Evolutionary conservation across 345 rosid genomes (phyloP).

Genomic region (Dimocarpus longan): DNA sequence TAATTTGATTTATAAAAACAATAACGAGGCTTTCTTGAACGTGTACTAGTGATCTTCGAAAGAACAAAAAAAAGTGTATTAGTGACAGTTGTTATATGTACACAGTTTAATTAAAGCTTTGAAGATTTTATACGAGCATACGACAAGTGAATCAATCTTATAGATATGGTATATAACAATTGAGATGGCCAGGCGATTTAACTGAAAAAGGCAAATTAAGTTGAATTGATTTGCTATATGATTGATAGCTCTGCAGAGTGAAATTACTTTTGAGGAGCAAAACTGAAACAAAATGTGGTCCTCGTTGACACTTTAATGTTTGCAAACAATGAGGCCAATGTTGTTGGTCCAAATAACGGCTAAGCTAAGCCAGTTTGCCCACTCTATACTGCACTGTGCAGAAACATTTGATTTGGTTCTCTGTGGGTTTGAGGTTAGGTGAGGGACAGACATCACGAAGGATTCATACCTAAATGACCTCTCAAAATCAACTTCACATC

Average conservation of each 20-base stretch:
- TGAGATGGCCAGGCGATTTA: no score
- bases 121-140: no score
- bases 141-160: no score
- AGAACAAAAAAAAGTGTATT: no score
- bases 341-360: conserved; percentile 19
- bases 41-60: no score
- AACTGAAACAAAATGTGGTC: not conserved
- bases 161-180: no score
- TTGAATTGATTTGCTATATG: no score
- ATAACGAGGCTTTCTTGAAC: not conserved
- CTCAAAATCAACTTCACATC: conserved; percentile 16
- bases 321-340: not conserved
- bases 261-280: not conserved
- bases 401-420: not conserved
- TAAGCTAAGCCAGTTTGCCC: conserved; percentile 21
- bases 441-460: not conserved
- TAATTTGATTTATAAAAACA: not conserved
- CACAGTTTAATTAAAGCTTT: no score
- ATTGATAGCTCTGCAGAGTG: no score
- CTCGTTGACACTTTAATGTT: not conserved
- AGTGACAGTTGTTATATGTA: no score
- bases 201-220: no score
- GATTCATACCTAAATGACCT: not conserved
- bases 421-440: conserved; percentile 1
- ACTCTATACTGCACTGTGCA: not conserved